phyloP scores from a whole-genome alignment of 805 yeast species.

The Spathaspora girioi region DNA sequence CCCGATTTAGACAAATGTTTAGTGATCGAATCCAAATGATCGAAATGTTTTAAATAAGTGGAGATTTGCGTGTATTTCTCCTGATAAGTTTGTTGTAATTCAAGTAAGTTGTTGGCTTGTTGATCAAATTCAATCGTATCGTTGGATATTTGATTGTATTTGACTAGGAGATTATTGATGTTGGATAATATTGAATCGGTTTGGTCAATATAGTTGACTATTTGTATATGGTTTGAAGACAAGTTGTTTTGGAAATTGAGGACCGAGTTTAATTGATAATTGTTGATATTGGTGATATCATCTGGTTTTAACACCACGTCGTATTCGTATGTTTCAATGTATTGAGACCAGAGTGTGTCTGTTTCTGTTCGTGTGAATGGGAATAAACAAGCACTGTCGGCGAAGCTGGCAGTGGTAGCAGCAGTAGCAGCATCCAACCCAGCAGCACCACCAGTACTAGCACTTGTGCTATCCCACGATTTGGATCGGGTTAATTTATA shows the following conservation, averaged over 20 bases:
- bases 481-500: constrained; percentile 7
- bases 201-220: constrained; percentile 37
- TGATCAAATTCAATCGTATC: constrained; percentile 65
- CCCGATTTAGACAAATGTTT: constrained; percentile 64
- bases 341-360: constrained; percentile 21
- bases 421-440: too few species aligned
- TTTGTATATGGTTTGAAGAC: constrained; percentile 17
- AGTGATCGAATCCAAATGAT: constrained; percentile 66
- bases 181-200: constrained; percentile 43
- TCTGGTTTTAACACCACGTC: constrained; percentile 37
- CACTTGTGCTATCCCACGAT: constrained; percentile 2
- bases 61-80: constrained; percentile 44
- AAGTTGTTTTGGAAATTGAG: constrained; percentile 36
- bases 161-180: constrained; percentile 45
- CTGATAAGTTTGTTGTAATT: constrained; percentile 41
- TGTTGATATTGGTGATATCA: constrained; percentile 39
- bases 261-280: constrained; percentile 29
- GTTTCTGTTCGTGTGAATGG: constrained; percentile 14
- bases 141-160: constrained; percentile 54
- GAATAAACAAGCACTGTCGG: constrained; percentile 1
- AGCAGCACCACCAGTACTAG: not conserved
- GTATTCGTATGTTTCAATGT: constrained; percentile 37
- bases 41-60: constrained; percentile 55
- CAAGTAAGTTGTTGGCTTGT: constrained; percentile 49
- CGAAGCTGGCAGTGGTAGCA: not conserved